A percentile compares a stretch with the other conserved stretches of the same genome.
Conservation (phyloP, 306 rosid species). For the Dalbergia oliveri region DNA sequence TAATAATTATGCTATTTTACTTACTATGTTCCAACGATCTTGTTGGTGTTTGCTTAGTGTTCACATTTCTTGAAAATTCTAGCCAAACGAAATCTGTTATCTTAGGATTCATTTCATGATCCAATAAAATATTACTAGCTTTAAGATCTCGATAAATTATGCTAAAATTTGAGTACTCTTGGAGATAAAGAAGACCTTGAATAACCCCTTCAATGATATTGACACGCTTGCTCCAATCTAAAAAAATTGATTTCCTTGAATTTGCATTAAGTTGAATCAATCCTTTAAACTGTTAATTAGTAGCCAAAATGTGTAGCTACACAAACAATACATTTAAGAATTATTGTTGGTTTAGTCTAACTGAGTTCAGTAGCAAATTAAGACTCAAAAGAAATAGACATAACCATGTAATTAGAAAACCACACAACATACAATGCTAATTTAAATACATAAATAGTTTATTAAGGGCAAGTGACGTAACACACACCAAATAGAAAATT, state of each 20-base stretch:
- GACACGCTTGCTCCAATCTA: slow-evolving; percentile 64
- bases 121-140: slow-evolving; percentile 66
- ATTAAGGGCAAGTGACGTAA: slow-evolving; percentile 8
- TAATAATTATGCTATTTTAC: slow-evolving; percentile 28
- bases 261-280: slow-evolving; percentile 52
- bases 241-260: slow-evolving; percentile 42
- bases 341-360: slow-evolving; percentile 15
- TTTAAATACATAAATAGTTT: background rate
- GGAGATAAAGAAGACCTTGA: slow-evolving; percentile 83
- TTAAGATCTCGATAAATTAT: slow-evolving; percentile 76
- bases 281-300: slow-evolving; percentile 11
- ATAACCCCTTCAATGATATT: slow-evolving; percentile 73
- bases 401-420: background rate
- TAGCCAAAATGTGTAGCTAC: background rate
- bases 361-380: background rate
- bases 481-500: slow-evolving; percentile 59
- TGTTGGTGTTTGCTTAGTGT: slow-evolving; percentile 66
- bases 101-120: slow-evolving; percentile 65
- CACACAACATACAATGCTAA: background rate
- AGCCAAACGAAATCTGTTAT: slow-evolving; percentile 85
- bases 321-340: background rate
- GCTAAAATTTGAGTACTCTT: slow-evolving; percentile 76
- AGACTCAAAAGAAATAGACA: background rate
- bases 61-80: slow-evolving; percentile 63
- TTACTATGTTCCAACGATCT: slow-evolving; percentile 73